Conservation (phyloP, 2,329 filamentous ascomycete genomes). For the Diaporthe nobilis region DNA sequence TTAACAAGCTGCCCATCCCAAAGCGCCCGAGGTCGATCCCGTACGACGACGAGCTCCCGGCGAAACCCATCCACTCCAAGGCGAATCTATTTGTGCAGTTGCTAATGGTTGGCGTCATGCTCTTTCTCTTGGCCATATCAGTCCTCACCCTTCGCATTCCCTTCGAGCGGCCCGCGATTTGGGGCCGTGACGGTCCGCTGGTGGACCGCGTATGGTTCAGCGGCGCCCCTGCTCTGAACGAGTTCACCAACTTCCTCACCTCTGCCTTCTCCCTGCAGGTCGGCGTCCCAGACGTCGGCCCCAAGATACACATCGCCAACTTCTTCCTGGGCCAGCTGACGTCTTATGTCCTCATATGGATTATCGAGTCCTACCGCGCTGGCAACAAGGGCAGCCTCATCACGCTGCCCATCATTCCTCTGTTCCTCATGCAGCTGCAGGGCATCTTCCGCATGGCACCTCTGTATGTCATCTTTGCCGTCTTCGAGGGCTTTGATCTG, state of each 20-base stretch:
- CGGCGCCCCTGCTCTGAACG: background rate
- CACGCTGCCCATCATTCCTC: constrained; percentile 2
- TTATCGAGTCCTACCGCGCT: constrained; percentile 7
- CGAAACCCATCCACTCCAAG: background rate
- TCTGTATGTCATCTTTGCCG: background rate
- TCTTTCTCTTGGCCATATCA: background rate
- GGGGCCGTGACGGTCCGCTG: constrained; percentile 1
- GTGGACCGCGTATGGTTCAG: background rate
- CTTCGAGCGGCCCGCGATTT: background rate
- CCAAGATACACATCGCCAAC: constrained; percentile 3
- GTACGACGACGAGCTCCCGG: constrained; percentile 10
- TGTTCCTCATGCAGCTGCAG: background rate
- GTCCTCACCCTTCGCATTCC: background rate
- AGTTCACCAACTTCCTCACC: background rate
- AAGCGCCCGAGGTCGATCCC: background rate
- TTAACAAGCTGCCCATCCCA: constrained; percentile 3
- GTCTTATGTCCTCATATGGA: constrained; percentile 12
- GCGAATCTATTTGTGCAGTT: background rate
- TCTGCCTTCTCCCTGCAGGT: constrained; percentile 7
- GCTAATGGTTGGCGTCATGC: background rate
- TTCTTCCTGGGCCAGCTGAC: constrained; percentile 19
- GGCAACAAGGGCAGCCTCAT: constrained; percentile 14
- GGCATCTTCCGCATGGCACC: constrained; percentile 17
- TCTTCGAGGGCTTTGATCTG: background rate
- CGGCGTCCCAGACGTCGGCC: background rate